Conservation (phyloP, 2,329 filamentous ascomycete species). For the Ambrosiella beaveri region DNA sequence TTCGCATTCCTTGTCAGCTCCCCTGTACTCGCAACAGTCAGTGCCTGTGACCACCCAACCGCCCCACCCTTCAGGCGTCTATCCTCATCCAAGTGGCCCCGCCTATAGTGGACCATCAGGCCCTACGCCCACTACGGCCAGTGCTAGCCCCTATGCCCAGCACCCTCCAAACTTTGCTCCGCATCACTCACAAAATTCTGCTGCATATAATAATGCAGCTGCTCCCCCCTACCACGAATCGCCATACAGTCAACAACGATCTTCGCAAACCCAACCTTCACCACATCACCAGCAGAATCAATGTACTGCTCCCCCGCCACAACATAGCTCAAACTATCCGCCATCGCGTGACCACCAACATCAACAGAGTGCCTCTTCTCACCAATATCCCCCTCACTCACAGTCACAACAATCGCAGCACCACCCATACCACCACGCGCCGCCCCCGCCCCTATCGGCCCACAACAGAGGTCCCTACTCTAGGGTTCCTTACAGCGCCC, state of each 20-base stretch:
- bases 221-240: conserved; percentile 8
- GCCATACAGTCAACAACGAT: conserved; percentile 6
- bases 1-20: conserved; percentile 7
- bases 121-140: background rate
- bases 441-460: conserved; percentile 17
- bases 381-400: conserved; percentile 5
- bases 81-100: background rate
- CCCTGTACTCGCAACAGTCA: conserved; percentile 10
- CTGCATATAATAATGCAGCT: conserved; percentile 2
- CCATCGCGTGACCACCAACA: background rate
- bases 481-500: conserved; percentile 1
- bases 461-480: background rate
- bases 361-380: background rate
- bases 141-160: conserved; percentile 1
- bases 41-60: background rate
- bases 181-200: conserved; percentile 8
- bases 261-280: background rate
- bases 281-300: background rate
- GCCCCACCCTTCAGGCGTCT: background rate
- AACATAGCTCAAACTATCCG: background rate
- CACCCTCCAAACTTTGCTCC: conserved; percentile 5
- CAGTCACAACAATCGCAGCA: conserved; percentile 7
- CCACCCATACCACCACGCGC: conserved; percentile 13
- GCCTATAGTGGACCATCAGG: background rate
- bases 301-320: background rate